A percentile compares a stretch with the other conserved stretches of the same genome.
Conservation (phyloP, 2,329 filamentous ascomycete genomes). For the Sporothrix inflata region DNA sequence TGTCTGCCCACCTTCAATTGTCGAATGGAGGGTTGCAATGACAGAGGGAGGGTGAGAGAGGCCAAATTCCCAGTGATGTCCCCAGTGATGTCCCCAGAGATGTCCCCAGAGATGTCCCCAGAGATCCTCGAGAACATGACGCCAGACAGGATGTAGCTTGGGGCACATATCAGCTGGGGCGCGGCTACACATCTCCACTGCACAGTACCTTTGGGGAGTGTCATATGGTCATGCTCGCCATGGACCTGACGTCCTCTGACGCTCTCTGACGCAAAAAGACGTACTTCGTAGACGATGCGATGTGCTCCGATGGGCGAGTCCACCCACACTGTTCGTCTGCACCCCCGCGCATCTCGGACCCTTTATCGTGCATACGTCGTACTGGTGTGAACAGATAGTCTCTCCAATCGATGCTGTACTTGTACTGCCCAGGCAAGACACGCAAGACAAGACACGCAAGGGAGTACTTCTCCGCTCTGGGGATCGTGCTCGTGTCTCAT, state of each 20-base stretch:
- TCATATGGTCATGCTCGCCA: conserved; percentile 7
- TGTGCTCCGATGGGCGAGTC: background rate
- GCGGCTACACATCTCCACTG: conserved; percentile 9
- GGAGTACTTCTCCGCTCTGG: background rate
- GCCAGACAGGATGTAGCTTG: background rate
- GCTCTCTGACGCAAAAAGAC: background rate
- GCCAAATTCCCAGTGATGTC: background rate
- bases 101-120: background rate
- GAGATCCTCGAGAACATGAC: background rate
- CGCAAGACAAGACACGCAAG: background rate
- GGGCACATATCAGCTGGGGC: background rate
- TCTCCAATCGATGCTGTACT: background rate
- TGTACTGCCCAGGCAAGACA: background rate
- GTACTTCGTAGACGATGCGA: background rate
- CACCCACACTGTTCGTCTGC: no score
- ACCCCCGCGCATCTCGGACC: background rate
- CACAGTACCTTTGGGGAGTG: background rate
- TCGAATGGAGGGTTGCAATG: no score
- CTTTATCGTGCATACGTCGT: conserved; percentile 6
- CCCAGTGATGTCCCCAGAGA: no score
- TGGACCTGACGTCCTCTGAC: background rate
- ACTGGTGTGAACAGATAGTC: background rate
- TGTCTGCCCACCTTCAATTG: conserved; percentile 28
- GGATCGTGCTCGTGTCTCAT: conserved; percentile 13
- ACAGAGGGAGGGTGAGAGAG: no score